These are phyloP conservation scores for Adansonia rubrostipa DNA, from an alignment of 441 rosid species.

Conservation along the genomic window DNA sequence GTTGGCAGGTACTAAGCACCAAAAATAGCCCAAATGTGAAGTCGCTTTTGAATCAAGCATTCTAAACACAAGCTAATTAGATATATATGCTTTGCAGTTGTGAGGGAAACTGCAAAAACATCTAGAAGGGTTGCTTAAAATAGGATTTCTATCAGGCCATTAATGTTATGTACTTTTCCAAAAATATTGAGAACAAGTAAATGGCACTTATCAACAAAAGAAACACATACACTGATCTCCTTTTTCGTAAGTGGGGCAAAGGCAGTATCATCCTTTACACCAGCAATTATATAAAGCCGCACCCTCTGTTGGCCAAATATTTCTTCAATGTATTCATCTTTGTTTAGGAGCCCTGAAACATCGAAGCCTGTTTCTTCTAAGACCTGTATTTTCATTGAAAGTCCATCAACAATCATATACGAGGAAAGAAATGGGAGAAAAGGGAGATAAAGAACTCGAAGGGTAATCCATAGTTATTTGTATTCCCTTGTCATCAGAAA, in stretches of 20 bases:
- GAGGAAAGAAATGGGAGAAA: background rate
- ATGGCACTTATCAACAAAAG: slow-evolving; percentile 12
- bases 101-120: background rate
- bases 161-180: background rate
- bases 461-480: background rate
- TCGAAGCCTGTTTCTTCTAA: slow-evolving; percentile 95
- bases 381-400: slow-evolving; percentile 56
- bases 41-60: background rate
- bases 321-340: slow-evolving; percentile 80
- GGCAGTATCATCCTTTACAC: slow-evolving; percentile 80
- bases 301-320: slow-evolving; percentile 96
- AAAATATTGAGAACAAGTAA: slow-evolving; percentile 1
- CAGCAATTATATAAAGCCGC: slow-evolving; percentile 83
- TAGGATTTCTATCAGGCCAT: background rate
- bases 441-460: background rate
- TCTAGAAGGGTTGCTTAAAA: slow-evolving; percentile 6
- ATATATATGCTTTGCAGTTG: background rate
- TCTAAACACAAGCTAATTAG: slow-evolving; percentile 3
- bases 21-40: background rate
- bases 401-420: background rate
- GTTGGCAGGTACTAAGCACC: background rate
- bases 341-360: slow-evolving; percentile 75
- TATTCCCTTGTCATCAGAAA: background rate
- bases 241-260: slow-evolving; percentile 96
- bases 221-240: slow-evolving; percentile 89